Evolutionary conservation across 768 basidiomycete genomes (phyloP), one percentile per base, ranked within the genome.

Genomic region (Amanita jacksonii): DNA sequence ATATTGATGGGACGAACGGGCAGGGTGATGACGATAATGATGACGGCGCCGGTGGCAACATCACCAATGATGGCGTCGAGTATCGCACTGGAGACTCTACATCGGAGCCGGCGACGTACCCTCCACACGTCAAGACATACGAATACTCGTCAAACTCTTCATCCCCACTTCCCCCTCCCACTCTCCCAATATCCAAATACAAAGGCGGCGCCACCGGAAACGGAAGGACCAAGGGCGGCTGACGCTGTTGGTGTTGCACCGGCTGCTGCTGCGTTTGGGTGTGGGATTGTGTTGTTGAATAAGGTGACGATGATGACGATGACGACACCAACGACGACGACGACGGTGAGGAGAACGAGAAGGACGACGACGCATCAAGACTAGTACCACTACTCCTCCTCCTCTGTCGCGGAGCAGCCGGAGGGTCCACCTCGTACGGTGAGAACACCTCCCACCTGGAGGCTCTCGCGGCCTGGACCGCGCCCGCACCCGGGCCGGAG

Each of bases 91-190:
- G 23, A 24, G 9, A 9, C 43, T 42, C 36, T 52, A 44, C 20
- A 48, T 47, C 20, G 46, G 30, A 20, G 50, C 49, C 40, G 15
- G 39, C 6, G 34, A 43, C 49, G 28, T 46, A 49, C 32, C 36
- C 59, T 10, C 62, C 62, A 45, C 63, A 65, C 1, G 57, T 53
- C 5, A 65, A 54, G 8, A 53, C 53, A 49, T 61, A 63, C 16
- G 49, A 32, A 32, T 47, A 51, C 30, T 57, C 59, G 9, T 59
- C 58, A 5, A 30, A 28, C 18, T 49, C 43, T 31, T 51, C 42
- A 25, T 42, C 35, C 36, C 51, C 38, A 18, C 23, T 20, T n/a
- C 51, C 38, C 4, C 45, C 19, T 10, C 49, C 34, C n/a, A n/a
- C n/a, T 41, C 32, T 31, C 45, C 30, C 42, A 46, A 49, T 45